These are phyloP conservation scores for Mortierella sp. DNA, from an alignment of 371 early-diverging fungal genomes.

Conservation along the genomic window DNA sequence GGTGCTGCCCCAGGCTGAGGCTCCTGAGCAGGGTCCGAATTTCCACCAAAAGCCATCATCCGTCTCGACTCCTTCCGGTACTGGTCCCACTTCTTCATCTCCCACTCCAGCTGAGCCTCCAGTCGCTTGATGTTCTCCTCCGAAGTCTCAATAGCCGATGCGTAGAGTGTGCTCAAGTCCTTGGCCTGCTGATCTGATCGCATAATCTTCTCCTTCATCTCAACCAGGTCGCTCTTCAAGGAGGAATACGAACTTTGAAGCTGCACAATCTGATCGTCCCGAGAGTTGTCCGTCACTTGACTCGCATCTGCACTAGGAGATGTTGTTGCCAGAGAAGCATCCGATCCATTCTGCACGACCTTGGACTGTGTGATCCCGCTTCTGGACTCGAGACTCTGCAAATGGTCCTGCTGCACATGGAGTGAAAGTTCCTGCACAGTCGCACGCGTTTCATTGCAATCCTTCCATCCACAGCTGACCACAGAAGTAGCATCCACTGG, in stretches of 20 bases:
- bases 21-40: neutral
- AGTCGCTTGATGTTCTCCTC: slow-evolving; percentile 34
- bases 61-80: slow-evolving; percentile 27
- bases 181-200: slow-evolving; percentile 20
- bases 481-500: neutral
- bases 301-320: neutral
- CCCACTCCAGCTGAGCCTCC: slow-evolving; percentile 53
- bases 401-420: slow-evolving; percentile 31
- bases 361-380: too few species aligned
- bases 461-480: slow-evolving; percentile 29
- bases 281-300: neutral
- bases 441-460: slow-evolving; percentile 16
- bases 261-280: slow-evolving; percentile 7
- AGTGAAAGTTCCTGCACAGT: slow-evolving; percentile 21
- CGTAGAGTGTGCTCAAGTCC: slow-evolving; percentile 24
- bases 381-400: neutral
- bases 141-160: slow-evolving; percentile 15
- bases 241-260: slow-evolving; percentile 24
- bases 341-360: neutral
- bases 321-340: neutral
- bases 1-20: neutral
- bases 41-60: slow-evolving; percentile 14
- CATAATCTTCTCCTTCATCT: slow-evolving; percentile 13
- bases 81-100: slow-evolving; percentile 45
- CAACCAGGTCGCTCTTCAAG: slow-evolving; percentile 15